These are phyloP conservation scores for Cryptococcus neoformans DNA, from an alignment of 1,284 basidiomycete genomes.

Conservation along the genomic window DNA sequence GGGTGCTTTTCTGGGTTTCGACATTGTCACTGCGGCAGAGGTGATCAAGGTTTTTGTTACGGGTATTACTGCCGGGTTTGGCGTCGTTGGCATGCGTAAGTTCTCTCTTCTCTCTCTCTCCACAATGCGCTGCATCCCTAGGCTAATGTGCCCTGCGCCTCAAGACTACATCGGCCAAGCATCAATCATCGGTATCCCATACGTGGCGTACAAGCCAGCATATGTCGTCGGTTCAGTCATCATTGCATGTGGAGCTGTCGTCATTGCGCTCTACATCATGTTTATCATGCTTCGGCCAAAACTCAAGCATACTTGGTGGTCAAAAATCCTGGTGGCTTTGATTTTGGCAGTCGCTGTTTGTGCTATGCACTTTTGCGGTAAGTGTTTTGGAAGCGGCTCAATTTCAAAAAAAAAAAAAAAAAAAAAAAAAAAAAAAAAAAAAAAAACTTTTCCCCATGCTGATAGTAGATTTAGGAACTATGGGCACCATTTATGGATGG, in stretches of 20 bases:
- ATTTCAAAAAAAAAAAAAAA: neutral
- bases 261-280: conserved; percentile 52
- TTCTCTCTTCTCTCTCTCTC: conserved; percentile 3
- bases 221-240: conserved; percentile 50
- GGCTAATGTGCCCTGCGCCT: neutral
- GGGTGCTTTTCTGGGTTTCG: conserved; percentile 42
- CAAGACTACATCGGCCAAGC: conserved; percentile 53
- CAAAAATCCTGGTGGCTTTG: conserved; percentile 48
- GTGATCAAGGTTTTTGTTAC: conserved; percentile 49
- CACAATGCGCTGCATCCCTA: neutral
- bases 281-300: conserved; percentile 54
- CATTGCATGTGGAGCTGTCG: conserved; percentile 50
- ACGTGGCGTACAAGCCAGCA: conserved; percentile 46
- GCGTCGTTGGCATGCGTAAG: conserved; percentile 53
- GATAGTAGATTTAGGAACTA: conserved; percentile 27
- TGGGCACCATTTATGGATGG: conserved; percentile 45
- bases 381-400: conserved; percentile 2
- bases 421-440: too few species aligned
- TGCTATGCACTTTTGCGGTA: conserved; percentile 48
- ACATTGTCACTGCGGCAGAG: conserved; percentile 45
- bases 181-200: conserved; percentile 49
- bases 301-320: conserved; percentile 50
- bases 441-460: too few species aligned
- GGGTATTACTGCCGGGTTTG: conserved; percentile 50
- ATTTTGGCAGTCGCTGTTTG: conserved; percentile 49